phyloP scores from a whole-genome alignment of 225 moss, liverwort and hornwort genomes.

The Polytrichum commune region DNA sequence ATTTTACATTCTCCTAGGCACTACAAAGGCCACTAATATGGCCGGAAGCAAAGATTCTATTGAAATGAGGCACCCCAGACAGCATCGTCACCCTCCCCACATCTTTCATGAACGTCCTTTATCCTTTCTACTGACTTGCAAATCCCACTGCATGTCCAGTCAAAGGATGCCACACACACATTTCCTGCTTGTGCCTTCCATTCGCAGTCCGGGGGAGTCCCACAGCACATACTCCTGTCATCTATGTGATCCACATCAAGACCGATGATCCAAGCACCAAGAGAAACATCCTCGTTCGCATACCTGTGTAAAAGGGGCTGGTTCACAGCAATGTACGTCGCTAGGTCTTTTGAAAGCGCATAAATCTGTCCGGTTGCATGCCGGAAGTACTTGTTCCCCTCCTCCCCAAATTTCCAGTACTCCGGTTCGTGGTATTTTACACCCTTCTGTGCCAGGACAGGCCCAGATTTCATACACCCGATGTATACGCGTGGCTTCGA shows the following conservation, averaged over 20 bases:
- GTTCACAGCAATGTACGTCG: conserved; percentile 78
- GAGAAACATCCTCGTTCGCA: conserved; percentile 96
- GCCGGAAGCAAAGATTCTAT: neutral
- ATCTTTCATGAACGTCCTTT: conserved; percentile 89
- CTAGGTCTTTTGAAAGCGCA: conserved; percentile 84
- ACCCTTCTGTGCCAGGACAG: conserved; percentile 56
- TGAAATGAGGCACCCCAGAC: conserved; percentile 70
- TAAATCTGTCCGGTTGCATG: conserved; percentile 98
- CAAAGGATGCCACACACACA: conserved; percentile 94
- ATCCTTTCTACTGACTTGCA: conserved; percentile 91
- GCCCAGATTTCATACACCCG: conserved; percentile 99
- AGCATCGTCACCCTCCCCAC: conserved; percentile 89
- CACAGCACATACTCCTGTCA: conserved; percentile 98
- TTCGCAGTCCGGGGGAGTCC: conserved; percentile 95
- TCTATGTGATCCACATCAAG: conserved; percentile 97
- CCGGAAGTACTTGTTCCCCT: conserved; percentile 95
- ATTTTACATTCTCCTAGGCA: conserved; percentile 9
- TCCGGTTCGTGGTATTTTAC: conserved; percentile 88
- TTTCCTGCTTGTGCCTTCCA: conserved; percentile 99
- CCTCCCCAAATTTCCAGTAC: conserved; percentile 99
- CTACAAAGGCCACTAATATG: conserved; percentile 2
- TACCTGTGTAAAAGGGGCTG: conserved; percentile 80
- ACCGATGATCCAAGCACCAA: conserved; percentile 97
- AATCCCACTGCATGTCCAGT: conserved; percentile 98
- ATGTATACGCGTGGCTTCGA: conserved; percentile 90